Percentiles rank a stretch among this genome's conserved stretches.
Conservation (phyloP, 2,329 filamentous ascomycete species). For the Monilinia aucupariae region DNA sequence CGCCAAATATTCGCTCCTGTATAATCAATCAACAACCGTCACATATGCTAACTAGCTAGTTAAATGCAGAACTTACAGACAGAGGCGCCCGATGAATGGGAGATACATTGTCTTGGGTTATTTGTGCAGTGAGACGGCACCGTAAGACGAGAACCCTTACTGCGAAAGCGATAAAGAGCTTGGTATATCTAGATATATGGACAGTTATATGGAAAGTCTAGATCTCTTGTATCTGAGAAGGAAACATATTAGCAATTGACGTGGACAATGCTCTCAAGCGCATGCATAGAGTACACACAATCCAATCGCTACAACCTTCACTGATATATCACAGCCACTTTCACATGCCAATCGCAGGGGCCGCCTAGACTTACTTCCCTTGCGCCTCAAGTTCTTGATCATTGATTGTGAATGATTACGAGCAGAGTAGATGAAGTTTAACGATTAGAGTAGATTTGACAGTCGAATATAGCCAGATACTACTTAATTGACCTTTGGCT, state of each 20-base stretch:
- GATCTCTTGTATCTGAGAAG: background rate
- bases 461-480: background rate
- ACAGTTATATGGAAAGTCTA: background rate
- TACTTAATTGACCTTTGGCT: too few species aligned
- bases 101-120: constrained; percentile 33
- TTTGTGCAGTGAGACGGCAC: constrained; percentile 11
- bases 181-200: background rate
- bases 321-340: constrained; percentile 13
- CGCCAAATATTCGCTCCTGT: constrained; percentile 78
- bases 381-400: background rate
- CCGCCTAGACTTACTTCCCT: constrained; percentile 1
- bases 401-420: background rate
- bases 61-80: constrained; percentile 33
- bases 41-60: background rate
- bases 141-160: background rate
- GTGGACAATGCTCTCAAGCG: constrained; percentile 10
- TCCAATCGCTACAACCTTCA: constrained; percentile 8
- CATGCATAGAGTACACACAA: constrained; percentile 9
- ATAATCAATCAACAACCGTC: constrained; percentile 14
- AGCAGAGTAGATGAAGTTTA: background rate
- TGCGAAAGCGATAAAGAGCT: constrained; percentile 8
- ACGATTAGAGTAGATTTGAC: too few species aligned
- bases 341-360: constrained; percentile 7
- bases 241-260: constrained; percentile 7
- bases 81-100: constrained; percentile 40